Percentiles rank a stretch among this genome's conserved stretches.
Conservation (phyloP, 192 early-diverging fungal genomes). For the Podila minutissima region DNA sequence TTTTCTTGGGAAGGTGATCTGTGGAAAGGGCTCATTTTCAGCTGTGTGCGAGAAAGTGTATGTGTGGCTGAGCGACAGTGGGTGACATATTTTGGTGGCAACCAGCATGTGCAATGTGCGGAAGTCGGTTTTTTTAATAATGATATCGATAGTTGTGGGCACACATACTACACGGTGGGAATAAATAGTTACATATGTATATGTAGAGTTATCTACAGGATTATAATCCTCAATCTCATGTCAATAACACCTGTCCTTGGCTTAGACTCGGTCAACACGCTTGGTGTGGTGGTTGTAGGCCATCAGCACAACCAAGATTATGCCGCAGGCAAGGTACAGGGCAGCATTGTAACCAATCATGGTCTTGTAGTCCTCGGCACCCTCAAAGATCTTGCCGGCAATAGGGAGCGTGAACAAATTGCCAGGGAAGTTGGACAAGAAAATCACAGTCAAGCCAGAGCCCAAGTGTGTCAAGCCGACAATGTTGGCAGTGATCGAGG, state of each 20-base stretch:
- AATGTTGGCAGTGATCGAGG: slow-evolving; percentile 58
- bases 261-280: slow-evolving; percentile 22
- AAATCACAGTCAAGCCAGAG: slow-evolving; percentile 53
- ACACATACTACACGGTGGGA: background rate
- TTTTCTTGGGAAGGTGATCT: too few relatives aligned
- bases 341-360: slow-evolving; percentile 50
- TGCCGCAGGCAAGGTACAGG: slow-evolving; percentile 13
- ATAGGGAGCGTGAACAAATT: slow-evolving; percentile 47
- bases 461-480: slow-evolving; percentile 56
- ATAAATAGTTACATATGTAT: background rate
- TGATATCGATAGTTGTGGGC: too few relatives aligned
- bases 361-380: slow-evolving; percentile 10
- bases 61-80: too few relatives aligned
- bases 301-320: slow-evolving; percentile 29
- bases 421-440: slow-evolving; percentile 48
- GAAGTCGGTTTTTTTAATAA: too few relatives aligned
- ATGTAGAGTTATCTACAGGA: background rate
- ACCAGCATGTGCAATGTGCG: too few relatives aligned
- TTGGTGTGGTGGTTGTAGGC: slow-evolving; percentile 42
- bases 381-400: slow-evolving; percentile 40
- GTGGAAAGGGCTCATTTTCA: too few relatives aligned
- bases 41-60: too few relatives aligned
- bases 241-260: background rate
- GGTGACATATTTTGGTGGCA: too few relatives aligned
- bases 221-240: background rate